A percentile compares a stretch with the other conserved stretches of the same genome.
Conservation (phyloP, 495 filamentous ascomycete genomes). For the Bombardia bombarda region DNA sequence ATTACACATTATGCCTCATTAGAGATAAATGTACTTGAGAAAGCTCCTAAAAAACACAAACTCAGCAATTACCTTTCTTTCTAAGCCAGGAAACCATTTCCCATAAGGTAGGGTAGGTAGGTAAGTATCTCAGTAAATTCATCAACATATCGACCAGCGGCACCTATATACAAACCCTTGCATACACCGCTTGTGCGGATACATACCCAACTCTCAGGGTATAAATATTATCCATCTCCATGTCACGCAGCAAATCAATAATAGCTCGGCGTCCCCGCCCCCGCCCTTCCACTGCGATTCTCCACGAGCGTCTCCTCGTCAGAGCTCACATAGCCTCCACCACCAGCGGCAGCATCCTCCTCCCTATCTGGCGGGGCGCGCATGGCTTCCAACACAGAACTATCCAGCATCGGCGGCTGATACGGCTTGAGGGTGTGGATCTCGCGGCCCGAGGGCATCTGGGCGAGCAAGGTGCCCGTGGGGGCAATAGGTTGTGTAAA, state of each 20-base stretch:
- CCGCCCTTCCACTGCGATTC: background rate
- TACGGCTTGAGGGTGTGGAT: constrained; percentile 62
- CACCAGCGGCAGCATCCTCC: constrained; percentile 35
- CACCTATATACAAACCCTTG: too few relatives aligned
- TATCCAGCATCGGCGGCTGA: constrained; percentile 48
- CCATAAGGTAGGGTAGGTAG: too few relatives aligned
- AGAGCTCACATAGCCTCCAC: constrained; percentile 29
- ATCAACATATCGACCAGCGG: too few relatives aligned
- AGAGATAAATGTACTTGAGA: too few relatives aligned
- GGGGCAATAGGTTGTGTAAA: constrained; percentile 72
- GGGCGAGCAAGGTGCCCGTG: constrained; percentile 57
- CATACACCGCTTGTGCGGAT: too few relatives aligned
- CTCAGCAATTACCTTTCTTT: too few relatives aligned
- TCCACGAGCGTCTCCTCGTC: constrained; percentile 32
- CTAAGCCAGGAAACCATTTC: too few relatives aligned
- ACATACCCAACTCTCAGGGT: too few relatives aligned
- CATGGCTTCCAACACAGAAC: constrained; percentile 48
- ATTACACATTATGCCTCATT: too few relatives aligned
- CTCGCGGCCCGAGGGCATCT: constrained; percentile 81
- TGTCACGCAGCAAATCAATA: constrained; percentile 25
- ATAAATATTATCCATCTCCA: too few relatives aligned
- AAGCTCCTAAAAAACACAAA: too few relatives aligned
- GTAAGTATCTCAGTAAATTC: too few relatives aligned
- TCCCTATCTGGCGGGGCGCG: constrained; percentile 36
- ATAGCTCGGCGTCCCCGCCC: constrained; percentile 31